Evolutionary conservation across 345 rosid species (phyloP), one percentile per base, ranked within the genome.

Genomic region (Capsella bursapastoris): DNA sequence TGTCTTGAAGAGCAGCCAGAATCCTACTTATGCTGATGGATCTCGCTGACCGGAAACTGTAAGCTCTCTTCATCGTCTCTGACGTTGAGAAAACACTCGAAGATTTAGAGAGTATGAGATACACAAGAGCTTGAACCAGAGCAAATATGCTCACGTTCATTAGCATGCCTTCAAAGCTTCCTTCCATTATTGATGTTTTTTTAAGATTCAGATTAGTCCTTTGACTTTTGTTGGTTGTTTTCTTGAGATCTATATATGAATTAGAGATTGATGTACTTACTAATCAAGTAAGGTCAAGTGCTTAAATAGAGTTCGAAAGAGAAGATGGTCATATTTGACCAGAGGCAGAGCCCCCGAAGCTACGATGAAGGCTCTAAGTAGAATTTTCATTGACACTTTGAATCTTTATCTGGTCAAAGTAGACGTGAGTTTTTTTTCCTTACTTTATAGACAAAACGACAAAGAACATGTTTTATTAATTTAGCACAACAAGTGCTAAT

Each of bases 81-180:
- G 71, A 55, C 57, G 35, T 50, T 41, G 93, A 84, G 88, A 90
- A 88, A 43, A 86, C 52, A 56, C 79, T 83, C 8, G 93, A 88
- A 1, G 93, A 88, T 29, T 80, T 83, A 3, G 90, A 73, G 15
- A 88, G 87, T 10, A 90, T 85, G 53, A 88, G 77, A 71, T 86
- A 90, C 11, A 89, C 87, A 72, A 90, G 72, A 3, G 79, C 86
- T 79, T 88, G 96, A 6, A 88, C 85, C 47, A 85, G 13, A 32
- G 72, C 76, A 57, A 90, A 88, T 43, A 64, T 6, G 32, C 56
- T 75, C 69, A 81, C 78, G 82, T 88, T 88, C 70, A 84, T 40
- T 37, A 88, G 15, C 78, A 75, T 71, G 8, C 78, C 87, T 22
- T 68, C 83, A 61, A 80, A 61, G 66, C 82, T 70, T 51, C 79